These are phyloP conservation scores for Scheffersomyces segobiensis DNA, from an alignment of 1,139 yeast genomes.

Conservation along the genomic window DNA sequence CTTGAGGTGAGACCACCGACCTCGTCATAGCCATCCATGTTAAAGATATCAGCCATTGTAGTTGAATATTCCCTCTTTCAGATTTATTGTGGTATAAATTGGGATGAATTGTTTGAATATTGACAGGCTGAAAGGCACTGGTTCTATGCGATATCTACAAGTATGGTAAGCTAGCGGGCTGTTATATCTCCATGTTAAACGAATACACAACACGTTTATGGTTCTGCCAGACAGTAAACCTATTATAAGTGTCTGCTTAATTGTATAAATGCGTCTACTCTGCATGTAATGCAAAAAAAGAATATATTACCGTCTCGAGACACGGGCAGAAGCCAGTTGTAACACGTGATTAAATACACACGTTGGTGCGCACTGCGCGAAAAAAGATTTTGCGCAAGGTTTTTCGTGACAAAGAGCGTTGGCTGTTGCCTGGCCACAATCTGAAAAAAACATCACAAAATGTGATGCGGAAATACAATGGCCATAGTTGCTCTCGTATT, in stretches of 20 bases:
- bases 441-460: not conserved
- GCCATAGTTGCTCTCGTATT: not conserved
- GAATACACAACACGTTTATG: not conserved
- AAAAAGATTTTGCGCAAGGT: not conserved
- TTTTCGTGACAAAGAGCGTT: not conserved
- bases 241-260: not conserved
- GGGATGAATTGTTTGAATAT: not conserved
- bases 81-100: not conserved
- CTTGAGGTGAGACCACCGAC: slow-evolving; percentile 7
- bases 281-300: not conserved
- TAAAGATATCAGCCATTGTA: slow-evolving; percentile 17
- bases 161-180: not conserved
- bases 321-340: not conserved
- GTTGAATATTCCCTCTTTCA: not conserved
- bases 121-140: not conserved
- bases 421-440: not conserved
- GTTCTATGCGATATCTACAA: not conserved
- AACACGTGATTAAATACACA: not conserved
- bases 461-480: not conserved
- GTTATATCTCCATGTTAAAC: not conserved
- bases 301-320: not conserved
- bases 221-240: not conserved
- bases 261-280: not conserved
- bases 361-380: not conserved
- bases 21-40: slow-evolving; percentile 18